Conservation (phyloP, 139 green algal species). For the Coelastrella sp. region DNA sequence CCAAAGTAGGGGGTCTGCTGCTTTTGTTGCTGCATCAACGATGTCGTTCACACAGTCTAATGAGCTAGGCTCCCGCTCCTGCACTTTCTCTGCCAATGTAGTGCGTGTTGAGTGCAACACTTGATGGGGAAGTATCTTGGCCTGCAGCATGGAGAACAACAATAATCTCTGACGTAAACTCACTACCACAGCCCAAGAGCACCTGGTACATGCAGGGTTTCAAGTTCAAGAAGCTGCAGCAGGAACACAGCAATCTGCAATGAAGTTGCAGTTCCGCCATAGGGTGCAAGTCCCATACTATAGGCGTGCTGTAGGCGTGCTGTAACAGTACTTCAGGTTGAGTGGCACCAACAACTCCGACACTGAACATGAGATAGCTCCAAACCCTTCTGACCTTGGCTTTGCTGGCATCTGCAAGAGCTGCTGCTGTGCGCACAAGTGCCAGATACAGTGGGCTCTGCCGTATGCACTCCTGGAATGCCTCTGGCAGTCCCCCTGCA, state of each 20-base stretch:
- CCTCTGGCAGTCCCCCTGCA: not conserved
- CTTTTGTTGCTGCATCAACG: not conserved
- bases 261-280: not conserved
- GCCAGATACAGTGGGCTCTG: slow-evolving; percentile 24
- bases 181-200: not conserved
- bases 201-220: not conserved
- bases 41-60: not conserved
- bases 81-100: not conserved
- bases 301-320: too few relatives aligned
- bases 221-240: not conserved
- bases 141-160: not conserved
- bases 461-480: not conserved
- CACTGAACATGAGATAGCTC: not conserved
- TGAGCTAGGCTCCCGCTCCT: slow-evolving; percentile 2
- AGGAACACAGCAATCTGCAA: not conserved
- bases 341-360: not conserved
- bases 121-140: not conserved
- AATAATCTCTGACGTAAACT: not conserved
- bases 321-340: not conserved
- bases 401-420: slow-evolving; percentile 7
- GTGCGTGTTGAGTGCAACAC: not conserved
- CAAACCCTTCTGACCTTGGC: not conserved
- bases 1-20: not conserved
- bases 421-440: not conserved
- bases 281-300: too few relatives aligned